Conservation (phyloP, 75 land plant species). For the Pinus tabuliformis region DNA sequence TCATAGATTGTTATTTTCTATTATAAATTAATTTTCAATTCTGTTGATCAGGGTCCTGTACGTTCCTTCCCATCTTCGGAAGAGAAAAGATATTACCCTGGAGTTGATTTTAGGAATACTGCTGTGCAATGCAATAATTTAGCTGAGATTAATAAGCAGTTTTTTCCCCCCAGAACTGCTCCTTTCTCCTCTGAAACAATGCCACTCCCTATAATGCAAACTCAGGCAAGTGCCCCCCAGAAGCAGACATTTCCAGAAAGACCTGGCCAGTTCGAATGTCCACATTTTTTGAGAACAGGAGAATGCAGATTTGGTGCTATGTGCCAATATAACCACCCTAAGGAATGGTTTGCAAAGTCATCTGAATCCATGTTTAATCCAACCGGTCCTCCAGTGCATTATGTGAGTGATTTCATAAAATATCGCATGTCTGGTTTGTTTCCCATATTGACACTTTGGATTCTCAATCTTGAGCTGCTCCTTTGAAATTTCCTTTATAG, state of each 20-base stretch:
- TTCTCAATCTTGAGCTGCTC: no score
- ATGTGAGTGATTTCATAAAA: constrained; percentile 26
- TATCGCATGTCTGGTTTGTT: not conserved
- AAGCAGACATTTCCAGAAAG: constrained; percentile 54
- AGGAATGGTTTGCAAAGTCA: not conserved
- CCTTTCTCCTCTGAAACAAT: constrained; percentile 14
- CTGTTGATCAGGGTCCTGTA: constrained; percentile 11
- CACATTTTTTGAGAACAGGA: constrained; percentile 73
- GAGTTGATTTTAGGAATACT: not conserved
- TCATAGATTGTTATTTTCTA: no score
- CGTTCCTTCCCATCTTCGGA: constrained; percentile 17
- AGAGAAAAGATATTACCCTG: not conserved
- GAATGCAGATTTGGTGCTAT: constrained; percentile 57
- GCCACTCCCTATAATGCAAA: constrained; percentile 12
- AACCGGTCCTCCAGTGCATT: constrained; percentile 50
- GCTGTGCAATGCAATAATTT: not conserved
- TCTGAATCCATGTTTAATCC: constrained; percentile 32
- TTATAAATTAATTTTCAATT: no score
- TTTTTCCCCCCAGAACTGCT: not conserved
- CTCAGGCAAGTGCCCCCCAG: not conserved
- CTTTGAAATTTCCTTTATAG: not conserved
- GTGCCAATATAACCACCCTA: constrained; percentile 75
- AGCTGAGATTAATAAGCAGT: not conserved
- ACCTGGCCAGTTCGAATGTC: constrained; percentile 62
- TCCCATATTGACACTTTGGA: no score